A percentile compares a stretch with the other conserved stretches of the same genome.
Evolutionary conservation across 441 rosid genomes (phyloP).

Genomic region (Eruca vesicaria): DNA sequence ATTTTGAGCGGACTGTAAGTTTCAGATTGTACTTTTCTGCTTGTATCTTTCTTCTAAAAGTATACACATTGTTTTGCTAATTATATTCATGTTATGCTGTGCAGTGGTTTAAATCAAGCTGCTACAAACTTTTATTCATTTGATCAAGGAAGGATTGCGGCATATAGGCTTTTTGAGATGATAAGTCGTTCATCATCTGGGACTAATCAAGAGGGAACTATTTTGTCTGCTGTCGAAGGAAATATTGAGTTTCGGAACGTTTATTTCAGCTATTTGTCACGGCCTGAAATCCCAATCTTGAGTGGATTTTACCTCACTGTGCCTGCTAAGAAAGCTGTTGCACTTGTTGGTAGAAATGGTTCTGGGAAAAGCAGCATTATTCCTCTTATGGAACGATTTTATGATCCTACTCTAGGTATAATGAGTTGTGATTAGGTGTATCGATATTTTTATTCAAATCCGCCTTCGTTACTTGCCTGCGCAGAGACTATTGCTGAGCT

Average conservation of each 20-base stretch:
- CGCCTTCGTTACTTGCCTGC: neutral
- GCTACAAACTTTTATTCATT: constrained; percentile 98
- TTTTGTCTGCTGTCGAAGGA: constrained; percentile 66
- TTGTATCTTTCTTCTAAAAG: neutral
- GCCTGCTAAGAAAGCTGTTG: constrained; percentile 94
- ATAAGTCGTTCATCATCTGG: constrained; percentile 85
- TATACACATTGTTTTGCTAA: neutral
- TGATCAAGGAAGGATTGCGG: constrained; percentile 99
- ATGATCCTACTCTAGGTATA: constrained; percentile 97
- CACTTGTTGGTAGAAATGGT: constrained; percentile 99
- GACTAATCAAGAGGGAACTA: constrained; percentile 70
- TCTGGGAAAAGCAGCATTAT: constrained; percentile 99
- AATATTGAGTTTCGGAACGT: constrained; percentile 97
- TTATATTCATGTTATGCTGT: constrained; percentile 27
- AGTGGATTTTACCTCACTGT: constrained; percentile 98
- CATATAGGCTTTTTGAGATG: constrained; percentile 97
- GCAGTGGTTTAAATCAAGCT: constrained; percentile 96
- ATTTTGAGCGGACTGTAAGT: constrained; percentile 99
- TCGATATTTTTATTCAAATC: neutral
- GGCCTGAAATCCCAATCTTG: constrained; percentile 96
- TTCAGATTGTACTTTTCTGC: constrained; percentile 4
- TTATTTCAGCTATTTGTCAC: constrained; percentile 96
- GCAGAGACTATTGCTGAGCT: constrained; percentile 4
- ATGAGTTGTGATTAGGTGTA: neutral
- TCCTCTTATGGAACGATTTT: constrained; percentile 97